phyloP scores from a whole-genome alignment of 2,329 filamentous ascomycete species.

The Trichothecium roseum region DNA sequence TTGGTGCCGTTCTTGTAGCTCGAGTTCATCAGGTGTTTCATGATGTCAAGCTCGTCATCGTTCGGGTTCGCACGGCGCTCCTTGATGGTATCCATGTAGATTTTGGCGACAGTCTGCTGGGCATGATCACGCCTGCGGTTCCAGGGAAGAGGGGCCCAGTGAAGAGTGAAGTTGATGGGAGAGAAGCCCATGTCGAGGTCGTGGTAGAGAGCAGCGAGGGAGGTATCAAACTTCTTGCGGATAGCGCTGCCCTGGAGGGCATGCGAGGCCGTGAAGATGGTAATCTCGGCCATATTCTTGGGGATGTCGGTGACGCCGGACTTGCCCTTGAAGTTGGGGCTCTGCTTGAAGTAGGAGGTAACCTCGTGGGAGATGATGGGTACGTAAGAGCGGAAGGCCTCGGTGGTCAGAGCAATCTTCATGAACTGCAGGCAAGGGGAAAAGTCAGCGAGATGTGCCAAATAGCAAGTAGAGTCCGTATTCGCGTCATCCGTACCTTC shows the following conservation, averaged over 20 bases:
- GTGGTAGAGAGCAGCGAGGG: constrained; percentile 74
- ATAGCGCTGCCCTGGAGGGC: constrained; percentile 78
- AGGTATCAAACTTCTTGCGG: constrained; percentile 67
- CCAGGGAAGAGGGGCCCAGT: constrained; percentile 82
- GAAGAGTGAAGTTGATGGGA: constrained; percentile 81
- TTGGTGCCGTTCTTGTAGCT: constrained; percentile 72
- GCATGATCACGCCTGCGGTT: constrained; percentile 74
- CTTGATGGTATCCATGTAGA: constrained; percentile 75
- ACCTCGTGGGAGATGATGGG: constrained; percentile 69
- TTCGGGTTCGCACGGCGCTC: constrained; percentile 48
- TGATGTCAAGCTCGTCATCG: constrained; percentile 61
- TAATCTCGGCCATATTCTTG: constrained; percentile 72
- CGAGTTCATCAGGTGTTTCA: constrained; percentile 81
- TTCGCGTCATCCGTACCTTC: no score
- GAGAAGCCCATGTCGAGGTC: constrained; percentile 85
- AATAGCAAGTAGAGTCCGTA: no score
- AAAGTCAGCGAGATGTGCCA: neutral
- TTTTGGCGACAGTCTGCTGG: constrained; percentile 68
- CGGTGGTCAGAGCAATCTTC: constrained; percentile 68
- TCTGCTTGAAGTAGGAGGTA: constrained; percentile 59
- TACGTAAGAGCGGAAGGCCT: constrained; percentile 66
- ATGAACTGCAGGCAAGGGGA: constrained; percentile 47
- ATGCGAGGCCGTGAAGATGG: constrained; percentile 81
- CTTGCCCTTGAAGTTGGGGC: constrained; percentile 54
- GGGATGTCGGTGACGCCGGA: constrained; percentile 63